These are phyloP conservation scores for Sporothrix pseudoabietina DNA, from an alignment of 2,329 filamentous ascomycete genomes.

Conservation along the genomic window DNA sequence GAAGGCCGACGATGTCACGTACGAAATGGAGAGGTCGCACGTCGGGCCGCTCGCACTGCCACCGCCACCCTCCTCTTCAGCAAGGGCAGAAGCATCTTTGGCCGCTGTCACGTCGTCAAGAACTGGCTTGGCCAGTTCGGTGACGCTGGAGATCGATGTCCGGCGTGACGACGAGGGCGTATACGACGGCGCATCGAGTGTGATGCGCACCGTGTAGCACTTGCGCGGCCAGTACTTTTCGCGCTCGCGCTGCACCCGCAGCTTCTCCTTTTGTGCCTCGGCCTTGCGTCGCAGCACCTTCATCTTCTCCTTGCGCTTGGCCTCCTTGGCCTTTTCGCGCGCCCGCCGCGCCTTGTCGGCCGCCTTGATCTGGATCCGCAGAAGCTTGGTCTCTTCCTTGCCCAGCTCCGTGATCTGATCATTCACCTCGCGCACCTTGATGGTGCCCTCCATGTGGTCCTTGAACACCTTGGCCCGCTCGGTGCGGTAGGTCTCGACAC, in stretches of 20 bases:
- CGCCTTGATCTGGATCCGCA: conserved; percentile 36
- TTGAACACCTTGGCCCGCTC: conserved; percentile 49
- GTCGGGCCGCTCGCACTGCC: conserved; percentile 28
- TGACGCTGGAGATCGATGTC: conserved; percentile 54
- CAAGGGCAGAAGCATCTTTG: conserved; percentile 32
- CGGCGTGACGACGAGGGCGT: conserved; percentile 54
- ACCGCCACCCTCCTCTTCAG: neutral
- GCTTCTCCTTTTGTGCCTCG: conserved; percentile 46
- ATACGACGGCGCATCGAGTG: conserved; percentile 50
- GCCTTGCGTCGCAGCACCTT: conserved; percentile 40
- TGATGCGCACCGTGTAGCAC: conserved; percentile 54
- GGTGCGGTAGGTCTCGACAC: conserved; percentile 47
- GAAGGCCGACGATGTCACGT: conserved; percentile 59
- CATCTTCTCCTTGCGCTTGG: conserved; percentile 43
- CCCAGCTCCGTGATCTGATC: conserved; percentile 41
- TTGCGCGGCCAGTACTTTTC: conserved; percentile 54
- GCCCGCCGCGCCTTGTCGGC: conserved; percentile 43
- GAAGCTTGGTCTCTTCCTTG: conserved; percentile 43
- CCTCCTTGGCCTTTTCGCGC: conserved; percentile 39
- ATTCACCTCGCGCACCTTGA: conserved; percentile 41
- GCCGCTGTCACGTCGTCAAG: conserved; percentile 48
- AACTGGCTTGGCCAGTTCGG: conserved; percentile 54
- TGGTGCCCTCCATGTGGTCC: conserved; percentile 45
- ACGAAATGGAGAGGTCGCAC: conserved; percentile 58
- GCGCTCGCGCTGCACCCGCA: conserved; percentile 48